These are phyloP conservation scores for Penicillium diatomitis DNA, from an alignment of 495 filamentous ascomycete genomes.

Conservation along the genomic window DNA sequence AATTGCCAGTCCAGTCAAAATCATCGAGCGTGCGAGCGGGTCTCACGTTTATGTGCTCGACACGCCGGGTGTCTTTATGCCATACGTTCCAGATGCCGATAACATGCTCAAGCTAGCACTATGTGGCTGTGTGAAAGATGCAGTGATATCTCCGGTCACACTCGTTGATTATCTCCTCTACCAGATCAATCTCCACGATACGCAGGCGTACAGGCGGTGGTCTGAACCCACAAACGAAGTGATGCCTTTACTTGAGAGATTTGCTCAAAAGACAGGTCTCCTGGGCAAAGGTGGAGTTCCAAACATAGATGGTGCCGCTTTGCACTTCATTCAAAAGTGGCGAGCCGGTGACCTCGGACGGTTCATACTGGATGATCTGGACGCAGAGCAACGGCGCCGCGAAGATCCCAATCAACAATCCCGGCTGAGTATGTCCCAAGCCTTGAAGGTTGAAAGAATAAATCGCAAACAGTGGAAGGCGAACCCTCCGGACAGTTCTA, in stretches of 20 bases:
- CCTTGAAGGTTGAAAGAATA: slow-evolving; percentile 28
- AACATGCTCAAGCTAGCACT: slow-evolving; percentile 89
- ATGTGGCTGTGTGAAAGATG: slow-evolving; percentile 85
- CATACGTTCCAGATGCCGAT: slow-evolving; percentile 74
- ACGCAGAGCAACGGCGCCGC: slow-evolving; percentile 39
- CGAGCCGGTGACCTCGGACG: slow-evolving; percentile 63
- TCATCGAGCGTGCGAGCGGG: slow-evolving; percentile 46
- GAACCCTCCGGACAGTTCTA: no score
- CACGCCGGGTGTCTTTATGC: slow-evolving; percentile 84
- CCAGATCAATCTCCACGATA: slow-evolving; percentile 58
- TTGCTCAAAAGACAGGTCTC: slow-evolving; percentile 66
- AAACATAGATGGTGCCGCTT: slow-evolving; percentile 62
- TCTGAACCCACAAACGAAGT: slow-evolving; percentile 76
- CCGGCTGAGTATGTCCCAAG: slow-evolving; percentile 35
- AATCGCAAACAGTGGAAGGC: slow-evolving; percentile 11
- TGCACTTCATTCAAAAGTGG: slow-evolving; percentile 82
- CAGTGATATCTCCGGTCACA: slow-evolving; percentile 61
- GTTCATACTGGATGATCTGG: slow-evolving; percentile 74
- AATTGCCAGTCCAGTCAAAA: slow-evolving; percentile 72
- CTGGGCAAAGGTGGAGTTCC: slow-evolving; percentile 65
- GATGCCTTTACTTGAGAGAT: slow-evolving; percentile 50
- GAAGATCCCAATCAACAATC: slow-evolving; percentile 30
- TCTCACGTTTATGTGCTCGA: slow-evolving; percentile 60
- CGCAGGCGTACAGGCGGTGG: slow-evolving; percentile 53
- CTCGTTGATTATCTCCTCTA: slow-evolving; percentile 86